A percentile compares a stretch with the other conserved stretches of the same genome.
Conservation (phyloP, 2,329 filamentous ascomycete genomes). For the Arthrobotrys sinensis region DNA sequence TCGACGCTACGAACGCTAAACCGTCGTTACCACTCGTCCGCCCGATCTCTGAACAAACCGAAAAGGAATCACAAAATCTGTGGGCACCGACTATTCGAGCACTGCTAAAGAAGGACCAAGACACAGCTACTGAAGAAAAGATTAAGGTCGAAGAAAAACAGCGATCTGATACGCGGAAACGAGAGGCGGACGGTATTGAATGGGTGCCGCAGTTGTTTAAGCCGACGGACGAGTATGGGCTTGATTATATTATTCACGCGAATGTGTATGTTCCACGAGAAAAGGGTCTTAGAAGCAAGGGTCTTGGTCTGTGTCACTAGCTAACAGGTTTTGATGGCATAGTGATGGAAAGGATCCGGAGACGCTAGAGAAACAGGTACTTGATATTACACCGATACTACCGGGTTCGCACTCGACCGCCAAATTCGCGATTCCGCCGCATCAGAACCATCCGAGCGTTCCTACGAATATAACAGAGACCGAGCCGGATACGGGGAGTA, state of each 20-base stretch:
- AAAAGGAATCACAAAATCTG: constrained; percentile 88
- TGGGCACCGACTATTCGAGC: constrained; percentile 88
- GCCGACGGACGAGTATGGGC: constrained; percentile 81
- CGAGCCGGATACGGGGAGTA: constrained; percentile 35
- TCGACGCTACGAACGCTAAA: constrained; percentile 85
- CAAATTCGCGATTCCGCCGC: constrained; percentile 74
- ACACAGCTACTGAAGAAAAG: constrained; percentile 92
- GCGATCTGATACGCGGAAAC: constrained; percentile 85
- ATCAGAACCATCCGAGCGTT: constrained; percentile 63
- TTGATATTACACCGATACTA: constrained; percentile 87
- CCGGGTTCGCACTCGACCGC: constrained; percentile 77
- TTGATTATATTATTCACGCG: constrained; percentile 96
- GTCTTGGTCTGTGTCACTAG: no score
- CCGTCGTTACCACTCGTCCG: constrained; percentile 81
- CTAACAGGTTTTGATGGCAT: constrained; percentile 14
- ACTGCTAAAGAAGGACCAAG: constrained; percentile 87
- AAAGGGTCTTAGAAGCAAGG: not conserved
- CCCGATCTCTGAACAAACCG: constrained; percentile 87
- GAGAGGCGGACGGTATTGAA: constrained; percentile 83
- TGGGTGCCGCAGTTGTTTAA: constrained; percentile 93
- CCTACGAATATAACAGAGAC: constrained; percentile 33
- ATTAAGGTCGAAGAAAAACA: constrained; percentile 95
- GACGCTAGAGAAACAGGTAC: constrained; percentile 83
- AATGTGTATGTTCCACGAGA: constrained; percentile 82
- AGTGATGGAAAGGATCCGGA: constrained; percentile 78